These are phyloP conservation scores for Blastobotrys robertii DNA, from an alignment of 805 yeast genomes.

Conservation along the genomic window DNA sequence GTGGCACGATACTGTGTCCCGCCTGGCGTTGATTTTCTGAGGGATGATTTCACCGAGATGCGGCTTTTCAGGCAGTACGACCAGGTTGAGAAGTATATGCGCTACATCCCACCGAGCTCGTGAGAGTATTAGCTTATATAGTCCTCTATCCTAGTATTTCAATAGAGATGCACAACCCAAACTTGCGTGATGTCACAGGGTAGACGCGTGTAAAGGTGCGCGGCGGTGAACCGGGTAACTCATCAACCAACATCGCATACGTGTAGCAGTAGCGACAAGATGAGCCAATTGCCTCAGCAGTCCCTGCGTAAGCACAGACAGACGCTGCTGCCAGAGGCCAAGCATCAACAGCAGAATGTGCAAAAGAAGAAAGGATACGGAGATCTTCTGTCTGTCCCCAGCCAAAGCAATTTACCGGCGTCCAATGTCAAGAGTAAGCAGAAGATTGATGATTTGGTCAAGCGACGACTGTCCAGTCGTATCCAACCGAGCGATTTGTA, in stretches of 20 bases:
- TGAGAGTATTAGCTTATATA: no score
- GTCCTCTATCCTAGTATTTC: no score
- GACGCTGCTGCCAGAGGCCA: conserved; percentile 13
- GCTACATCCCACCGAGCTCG: no score
- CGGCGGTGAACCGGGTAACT: no score
- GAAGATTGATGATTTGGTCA: conserved; percentile 20
- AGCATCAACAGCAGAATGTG: background rate
- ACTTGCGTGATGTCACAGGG: no score
- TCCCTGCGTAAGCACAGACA: conserved; percentile 22
- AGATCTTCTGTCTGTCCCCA: conserved; percentile 6
- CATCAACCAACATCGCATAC: background rate
- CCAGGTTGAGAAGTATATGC: no score
- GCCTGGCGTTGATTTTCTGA: no score
- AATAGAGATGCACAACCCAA: no score
- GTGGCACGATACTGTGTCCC: no score
- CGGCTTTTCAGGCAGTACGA: no score
- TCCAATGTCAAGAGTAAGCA: conserved; percentile 19
- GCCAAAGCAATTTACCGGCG: conserved; percentile 12
- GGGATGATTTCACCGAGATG: no score
- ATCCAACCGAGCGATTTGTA: conserved; percentile 42
- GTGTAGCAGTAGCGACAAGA: background rate
- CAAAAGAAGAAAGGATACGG: conserved; percentile 8
- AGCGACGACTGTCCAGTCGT: conserved; percentile 20
- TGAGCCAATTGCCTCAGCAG: conserved; percentile 6
- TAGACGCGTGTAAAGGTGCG: no score